Conservation (phyloP, 805 yeast species). For the Candida chauliodis region DNA sequence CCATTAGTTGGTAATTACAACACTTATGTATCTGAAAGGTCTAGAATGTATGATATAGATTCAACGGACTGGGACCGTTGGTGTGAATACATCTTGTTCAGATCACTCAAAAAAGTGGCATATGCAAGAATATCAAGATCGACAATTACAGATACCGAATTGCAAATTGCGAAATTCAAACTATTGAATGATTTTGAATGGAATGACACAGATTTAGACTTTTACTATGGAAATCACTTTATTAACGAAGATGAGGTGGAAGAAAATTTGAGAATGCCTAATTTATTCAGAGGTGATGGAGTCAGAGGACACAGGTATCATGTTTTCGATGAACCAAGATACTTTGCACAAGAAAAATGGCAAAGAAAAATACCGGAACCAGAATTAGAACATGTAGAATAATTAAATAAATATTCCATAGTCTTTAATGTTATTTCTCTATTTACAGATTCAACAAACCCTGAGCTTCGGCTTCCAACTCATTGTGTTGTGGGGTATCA, state of each 20-base stretch:
- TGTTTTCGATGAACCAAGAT: constrained; percentile 92
- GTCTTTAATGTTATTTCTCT: neutral
- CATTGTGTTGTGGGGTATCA: constrained; percentile 6
- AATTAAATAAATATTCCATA: neutral
- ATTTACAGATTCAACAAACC: constrained; percentile 4
- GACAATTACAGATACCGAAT: constrained; percentile 93
- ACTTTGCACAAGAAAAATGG: constrained; percentile 42
- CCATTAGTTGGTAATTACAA: constrained; percentile 90
- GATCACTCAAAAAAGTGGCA: constrained; percentile 80
- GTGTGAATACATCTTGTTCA: constrained; percentile 95
- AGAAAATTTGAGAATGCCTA: constrained; percentile 70
- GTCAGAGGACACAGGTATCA: constrained; percentile 92
- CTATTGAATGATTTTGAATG: constrained; percentile 41
- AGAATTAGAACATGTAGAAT: constrained; percentile 2
- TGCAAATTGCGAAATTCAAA: constrained; percentile 91
- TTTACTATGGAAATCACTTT: constrained; percentile 53
- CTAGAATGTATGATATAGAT: constrained; percentile 93
- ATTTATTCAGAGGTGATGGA: constrained; percentile 80
- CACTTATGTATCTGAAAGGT: constrained; percentile 77
- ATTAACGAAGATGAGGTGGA: constrained; percentile 56
- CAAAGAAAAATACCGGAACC: constrained; percentile 4
- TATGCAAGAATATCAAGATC: constrained; percentile 93
- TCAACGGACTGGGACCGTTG: constrained; percentile 94
- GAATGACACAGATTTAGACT: constrained; percentile 27
- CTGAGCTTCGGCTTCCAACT: constrained; percentile 8